These are phyloP conservation scores for Colletotrichum sidae DNA, from an alignment of 2,329 filamentous ascomycete species.

Conservation along the genomic window DNA sequence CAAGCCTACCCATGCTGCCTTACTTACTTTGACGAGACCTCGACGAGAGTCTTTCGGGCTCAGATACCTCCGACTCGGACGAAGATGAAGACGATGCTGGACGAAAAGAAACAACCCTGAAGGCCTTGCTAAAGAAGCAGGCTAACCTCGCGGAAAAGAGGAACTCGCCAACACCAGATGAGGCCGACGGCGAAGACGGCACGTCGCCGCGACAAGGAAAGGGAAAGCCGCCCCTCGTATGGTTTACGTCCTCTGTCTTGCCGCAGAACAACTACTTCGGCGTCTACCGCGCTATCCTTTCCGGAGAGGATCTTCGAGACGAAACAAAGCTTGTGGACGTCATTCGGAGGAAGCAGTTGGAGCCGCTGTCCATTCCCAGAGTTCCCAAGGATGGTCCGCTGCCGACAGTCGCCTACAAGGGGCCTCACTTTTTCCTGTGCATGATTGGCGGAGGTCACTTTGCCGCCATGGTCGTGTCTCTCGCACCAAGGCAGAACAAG, in stretches of 20 bases:
- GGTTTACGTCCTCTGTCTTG: conserved; percentile 83
- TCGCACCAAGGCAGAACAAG: conserved; percentile 83
- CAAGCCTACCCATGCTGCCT: background rate
- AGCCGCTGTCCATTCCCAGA: conserved; percentile 66
- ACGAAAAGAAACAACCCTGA: conserved; percentile 77
- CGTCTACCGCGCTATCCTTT: conserved; percentile 86
- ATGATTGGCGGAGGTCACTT: conserved; percentile 99
- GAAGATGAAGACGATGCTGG: conserved; percentile 66
- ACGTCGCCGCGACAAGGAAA: conserved; percentile 58
- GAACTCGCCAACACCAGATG: conserved; percentile 56
- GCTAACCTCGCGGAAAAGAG: conserved; percentile 74
- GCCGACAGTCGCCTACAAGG: conserved; percentile 68
- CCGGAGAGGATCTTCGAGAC: conserved; percentile 75
- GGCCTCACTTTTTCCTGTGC: conserved; percentile 92
- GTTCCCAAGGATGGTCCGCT: conserved; percentile 67
- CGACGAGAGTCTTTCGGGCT: conserved; percentile 93
- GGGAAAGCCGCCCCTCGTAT: conserved; percentile 75
- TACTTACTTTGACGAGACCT: conserved; percentile 61
- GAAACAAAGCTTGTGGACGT: conserved; percentile 72
- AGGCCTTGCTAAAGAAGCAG: conserved; percentile 83
- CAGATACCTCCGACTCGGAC: conserved; percentile 78
- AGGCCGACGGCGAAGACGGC: conserved; percentile 57
- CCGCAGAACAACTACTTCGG: conserved; percentile 85
- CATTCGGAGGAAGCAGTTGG: conserved; percentile 81
- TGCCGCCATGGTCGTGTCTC: conserved; percentile 92